Base-by-base conservation (phyloP, 2,329 filamentous ascomycete genomes). In the Fusarium beomiforme region DNA sequence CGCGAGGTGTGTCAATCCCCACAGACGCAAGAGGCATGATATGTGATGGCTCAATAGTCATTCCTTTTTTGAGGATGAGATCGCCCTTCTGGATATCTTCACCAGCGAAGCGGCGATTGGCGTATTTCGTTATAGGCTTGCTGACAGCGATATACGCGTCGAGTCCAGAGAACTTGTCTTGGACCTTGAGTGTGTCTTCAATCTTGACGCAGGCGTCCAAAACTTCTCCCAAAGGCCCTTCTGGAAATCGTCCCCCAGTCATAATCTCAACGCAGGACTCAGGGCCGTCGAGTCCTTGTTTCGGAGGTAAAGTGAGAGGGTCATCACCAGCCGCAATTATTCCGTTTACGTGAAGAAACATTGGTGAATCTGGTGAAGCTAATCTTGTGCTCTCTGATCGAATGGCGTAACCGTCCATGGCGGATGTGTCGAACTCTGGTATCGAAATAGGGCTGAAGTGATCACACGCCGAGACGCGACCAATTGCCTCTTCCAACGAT, bases 371-470 rank as follows among this genome's bases (percentile, higher is more conserved):
- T 11, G 19, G 3, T 0, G 54, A 49, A 4, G 54, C 54, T 3
- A 37, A 10, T 6, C 16, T 37, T 14, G 54, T 57, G 5, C 43
- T 21, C 3, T 47, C 33, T n/a, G 54, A 57, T 0, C 21, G 8
- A 8, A 57, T 31, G 2, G 42, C 42, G 14, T 49, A 57, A 10
- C 54, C 54, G 9, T 57, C 54, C 54, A 57, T 57, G 9, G 54
- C 54, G 10, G 54, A 57, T 23, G 54, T 57, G 8, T 57, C 54
- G 8, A 57, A 57, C 24, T 57, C 42, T 17, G 54, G 54, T 19
- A 42, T 57, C 8, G 54, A 57, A 19, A 49, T 57, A 6, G 54
- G 33, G 1, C 54, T 49, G 13, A 2, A 34, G 11, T 57, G 34
- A 37, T 49, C 19, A 23, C 33, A 21, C 8, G 42, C 54, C 13